Conservation (phyloP, 1,284 basidiomycete species). For the Rhodotorula sp. region DNA sequence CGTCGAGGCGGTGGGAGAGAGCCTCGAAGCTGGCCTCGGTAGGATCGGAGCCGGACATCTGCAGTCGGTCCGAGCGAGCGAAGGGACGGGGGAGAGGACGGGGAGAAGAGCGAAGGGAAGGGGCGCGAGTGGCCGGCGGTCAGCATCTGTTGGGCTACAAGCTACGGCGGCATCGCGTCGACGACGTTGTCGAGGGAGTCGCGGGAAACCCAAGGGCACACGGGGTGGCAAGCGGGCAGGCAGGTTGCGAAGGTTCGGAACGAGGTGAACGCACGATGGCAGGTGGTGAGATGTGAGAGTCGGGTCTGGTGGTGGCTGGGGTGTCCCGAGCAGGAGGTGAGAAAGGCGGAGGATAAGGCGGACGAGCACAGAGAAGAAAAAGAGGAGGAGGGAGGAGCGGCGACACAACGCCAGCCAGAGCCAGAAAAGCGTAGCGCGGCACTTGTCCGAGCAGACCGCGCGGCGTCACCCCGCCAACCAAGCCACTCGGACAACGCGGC, state of each 20-base stretch:
- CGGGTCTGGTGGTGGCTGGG: not conserved
- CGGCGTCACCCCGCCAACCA: no score
- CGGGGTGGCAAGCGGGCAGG: not conserved
- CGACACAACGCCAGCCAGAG: not conserved
- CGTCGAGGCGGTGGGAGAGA: not conserved
- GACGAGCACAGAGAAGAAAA: not conserved
- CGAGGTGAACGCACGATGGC: not conserved
- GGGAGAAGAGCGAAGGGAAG: not conserved
- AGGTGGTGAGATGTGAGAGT: no score
- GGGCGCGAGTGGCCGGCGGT: no score
- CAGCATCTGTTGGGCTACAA: no score
- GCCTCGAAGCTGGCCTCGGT: slow-evolving; percentile 10
- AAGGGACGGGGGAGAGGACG: not conserved
- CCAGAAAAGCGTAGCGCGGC: not conserved
- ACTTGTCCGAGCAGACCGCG: no score
- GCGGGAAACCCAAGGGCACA: not conserved
- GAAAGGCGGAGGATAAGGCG: slow-evolving; percentile 3
- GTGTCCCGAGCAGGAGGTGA: not conserved
- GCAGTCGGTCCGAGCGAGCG: not conserved
- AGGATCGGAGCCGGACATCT: slow-evolving; percentile 23
- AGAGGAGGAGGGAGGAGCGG: not conserved
- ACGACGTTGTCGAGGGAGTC: not conserved
- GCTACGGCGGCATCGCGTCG: no score
- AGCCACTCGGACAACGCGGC: no score
- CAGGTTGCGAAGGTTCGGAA: not conserved